These are phyloP conservation scores for Lyophyllum shimeji DNA, from an alignment of 768 basidiomycete species.

Conservation along the genomic window DNA sequence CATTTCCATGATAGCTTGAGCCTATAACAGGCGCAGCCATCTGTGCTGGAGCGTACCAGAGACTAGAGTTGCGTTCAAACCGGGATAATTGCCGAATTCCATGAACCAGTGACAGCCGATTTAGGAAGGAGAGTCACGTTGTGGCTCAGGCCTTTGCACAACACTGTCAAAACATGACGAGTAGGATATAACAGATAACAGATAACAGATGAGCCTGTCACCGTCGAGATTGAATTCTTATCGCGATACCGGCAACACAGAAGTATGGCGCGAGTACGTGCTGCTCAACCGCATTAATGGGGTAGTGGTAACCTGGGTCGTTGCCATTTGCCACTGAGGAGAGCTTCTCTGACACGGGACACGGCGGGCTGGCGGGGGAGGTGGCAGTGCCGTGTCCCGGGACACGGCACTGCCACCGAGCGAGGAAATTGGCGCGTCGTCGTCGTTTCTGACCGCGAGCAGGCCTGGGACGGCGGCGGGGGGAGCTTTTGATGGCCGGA, in stretches of 20 bases:
- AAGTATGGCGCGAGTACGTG: too few relatives aligned
- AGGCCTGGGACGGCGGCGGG: not conserved
- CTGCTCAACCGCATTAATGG: too few relatives aligned
- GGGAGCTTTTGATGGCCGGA: not conserved
- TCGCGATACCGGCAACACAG: too few relatives aligned
- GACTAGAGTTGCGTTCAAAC: not conserved
- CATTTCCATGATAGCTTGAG: conserved; percentile 3
- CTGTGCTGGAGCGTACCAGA: not conserved
- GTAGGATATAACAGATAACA: too few relatives aligned
- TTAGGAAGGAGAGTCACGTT: not conserved
- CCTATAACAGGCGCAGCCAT: not conserved
- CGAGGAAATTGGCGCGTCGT: too few relatives aligned
- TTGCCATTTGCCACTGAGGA: too few relatives aligned
- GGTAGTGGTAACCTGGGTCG: too few relatives aligned
- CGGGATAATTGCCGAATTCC: not conserved
- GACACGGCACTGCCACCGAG: too few relatives aligned
- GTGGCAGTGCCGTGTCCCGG: too few relatives aligned
- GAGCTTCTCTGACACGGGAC: too few relatives aligned
- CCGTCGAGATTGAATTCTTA: too few relatives aligned
- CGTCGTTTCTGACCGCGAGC: not conserved
- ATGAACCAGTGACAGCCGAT: not conserved
- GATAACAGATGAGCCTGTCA: not conserved
- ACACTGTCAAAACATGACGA: not conserved
- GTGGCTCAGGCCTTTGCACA: not conserved
- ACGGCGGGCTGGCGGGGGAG: too few relatives aligned